These are phyloP conservation scores for Akanthomyces lecanii DNA, from an alignment of 2,329 filamentous ascomycete genomes.

Conservation along the genomic window DNA sequence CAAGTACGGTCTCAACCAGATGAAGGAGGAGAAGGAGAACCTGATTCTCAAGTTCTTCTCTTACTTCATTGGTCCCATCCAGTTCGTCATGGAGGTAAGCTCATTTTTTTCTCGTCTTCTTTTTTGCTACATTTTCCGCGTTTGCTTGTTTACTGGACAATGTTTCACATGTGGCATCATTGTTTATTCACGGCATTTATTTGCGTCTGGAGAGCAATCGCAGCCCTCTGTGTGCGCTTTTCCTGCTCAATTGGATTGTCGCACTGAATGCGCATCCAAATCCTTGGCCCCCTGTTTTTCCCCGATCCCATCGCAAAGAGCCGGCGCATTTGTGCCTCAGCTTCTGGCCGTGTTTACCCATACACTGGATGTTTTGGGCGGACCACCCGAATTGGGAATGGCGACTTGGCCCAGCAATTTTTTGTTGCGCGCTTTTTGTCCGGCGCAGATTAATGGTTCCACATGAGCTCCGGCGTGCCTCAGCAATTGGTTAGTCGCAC, in stretches of 20 bases:
- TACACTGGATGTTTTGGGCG: constrained; percentile 19
- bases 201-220: background rate
- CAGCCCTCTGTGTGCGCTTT: background rate
- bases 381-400: constrained; percentile 13
- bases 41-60: constrained; percentile 74
- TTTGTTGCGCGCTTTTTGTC: constrained; percentile 26
- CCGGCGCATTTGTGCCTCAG: background rate
- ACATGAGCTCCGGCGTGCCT: constrained; percentile 30
- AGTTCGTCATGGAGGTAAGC: constrained; percentile 87
- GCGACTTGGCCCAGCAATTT: constrained; percentile 17
- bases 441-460: constrained; percentile 31
- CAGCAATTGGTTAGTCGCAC: constrained; percentile 26
- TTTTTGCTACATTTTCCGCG: background rate
- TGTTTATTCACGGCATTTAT: background rate
- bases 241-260: background rate
- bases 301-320: background rate
- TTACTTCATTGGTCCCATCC: constrained; percentile 85
- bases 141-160: constrained; percentile 2
- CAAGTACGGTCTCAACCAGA: constrained; percentile 80
- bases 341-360: constrained; percentile 8
- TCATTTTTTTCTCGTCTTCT: constrained; percentile 10
- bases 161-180: constrained; percentile 4
- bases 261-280: constrained; percentile 9
- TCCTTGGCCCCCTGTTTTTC: background rate
- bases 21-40: constrained; percentile 90